Evolutionary conservation across 106 monocot genomes (phyloP).

Genomic region (Dendrobium catenatum): DNA sequence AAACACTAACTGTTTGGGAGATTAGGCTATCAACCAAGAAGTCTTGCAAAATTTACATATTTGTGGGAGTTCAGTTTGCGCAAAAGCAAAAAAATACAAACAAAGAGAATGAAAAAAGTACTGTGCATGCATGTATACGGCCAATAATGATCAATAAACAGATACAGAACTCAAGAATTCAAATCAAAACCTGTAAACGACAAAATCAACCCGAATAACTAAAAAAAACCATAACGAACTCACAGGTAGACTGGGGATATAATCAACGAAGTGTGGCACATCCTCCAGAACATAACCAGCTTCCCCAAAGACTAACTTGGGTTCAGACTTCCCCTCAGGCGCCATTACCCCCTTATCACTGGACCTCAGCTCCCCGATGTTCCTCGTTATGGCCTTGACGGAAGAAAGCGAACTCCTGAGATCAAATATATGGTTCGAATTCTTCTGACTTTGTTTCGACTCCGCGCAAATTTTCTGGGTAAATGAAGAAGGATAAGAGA

Average conservation of each 20-base stretch:
- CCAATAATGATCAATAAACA: background rate
- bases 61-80: too few relatives aligned
- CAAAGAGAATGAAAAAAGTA: background rate
- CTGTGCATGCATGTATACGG: background rate
- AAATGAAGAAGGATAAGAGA: background rate
- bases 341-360: background rate
- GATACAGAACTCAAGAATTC: background rate
- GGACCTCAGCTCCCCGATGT: background rate
- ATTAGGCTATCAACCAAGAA: too few relatives aligned
- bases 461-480: background rate
- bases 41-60: too few relatives aligned
- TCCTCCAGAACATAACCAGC: constrained; percentile 22
- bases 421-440: background rate
- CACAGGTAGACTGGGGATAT: constrained; percentile 18
- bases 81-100: background rate
- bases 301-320: constrained; percentile 13
- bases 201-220: background rate
- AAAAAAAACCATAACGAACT: background rate
- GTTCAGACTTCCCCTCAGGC: constrained; percentile 4
- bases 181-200: background rate
- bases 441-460: background rate
- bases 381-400: background rate
- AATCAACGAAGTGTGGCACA: constrained; percentile 24
- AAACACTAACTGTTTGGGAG: too few relatives aligned
- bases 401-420: constrained; percentile 15